These are phyloP conservation scores for Blastomyces gilchristii DNA, from an alignment of 2,329 filamentous ascomycete species.

Conservation along the genomic window DNA sequence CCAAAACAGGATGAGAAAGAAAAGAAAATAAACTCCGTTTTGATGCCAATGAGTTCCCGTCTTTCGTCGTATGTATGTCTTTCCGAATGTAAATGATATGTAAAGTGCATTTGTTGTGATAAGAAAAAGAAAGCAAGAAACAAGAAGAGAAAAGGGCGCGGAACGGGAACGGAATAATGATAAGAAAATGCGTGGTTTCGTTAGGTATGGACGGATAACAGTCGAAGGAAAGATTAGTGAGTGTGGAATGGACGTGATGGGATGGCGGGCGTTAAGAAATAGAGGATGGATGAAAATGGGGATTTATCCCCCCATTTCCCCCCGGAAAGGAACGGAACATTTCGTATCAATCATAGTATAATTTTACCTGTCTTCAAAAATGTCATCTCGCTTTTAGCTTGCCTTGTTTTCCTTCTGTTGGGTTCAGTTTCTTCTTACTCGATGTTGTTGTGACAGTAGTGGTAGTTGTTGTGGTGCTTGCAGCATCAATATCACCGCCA, in stretches of 20 bases:
- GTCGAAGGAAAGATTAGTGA: not conserved
- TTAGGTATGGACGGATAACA: not conserved
- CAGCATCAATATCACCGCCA: not conserved
- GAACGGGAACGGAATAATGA: not conserved
- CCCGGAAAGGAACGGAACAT: not conserved
- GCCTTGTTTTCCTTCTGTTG: not conserved
- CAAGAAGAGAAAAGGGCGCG: too few relatives aligned
- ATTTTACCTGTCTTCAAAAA: slow-evolving; percentile 2
- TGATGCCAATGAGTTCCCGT: not conserved
- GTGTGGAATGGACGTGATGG: not conserved
- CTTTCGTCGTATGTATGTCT: not conserved
- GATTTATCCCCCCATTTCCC: not conserved
- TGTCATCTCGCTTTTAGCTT: slow-evolving; percentile 2
- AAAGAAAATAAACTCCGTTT: slow-evolving; percentile 2
- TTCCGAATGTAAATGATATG: not conserved
- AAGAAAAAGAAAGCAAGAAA: not conserved
- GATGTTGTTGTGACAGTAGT: not conserved
- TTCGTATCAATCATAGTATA: not conserved
- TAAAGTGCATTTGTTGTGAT: not conserved
- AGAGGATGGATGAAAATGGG: not conserved
- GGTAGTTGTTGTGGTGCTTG: not conserved
- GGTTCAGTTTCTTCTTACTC: slow-evolving; percentile 6
- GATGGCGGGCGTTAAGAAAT: not conserved
- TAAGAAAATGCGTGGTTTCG: not conserved
- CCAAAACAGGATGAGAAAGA: not conserved